Conservation (phyloP, 148 eudicot species). For the Heliosperma pusillum region DNA sequence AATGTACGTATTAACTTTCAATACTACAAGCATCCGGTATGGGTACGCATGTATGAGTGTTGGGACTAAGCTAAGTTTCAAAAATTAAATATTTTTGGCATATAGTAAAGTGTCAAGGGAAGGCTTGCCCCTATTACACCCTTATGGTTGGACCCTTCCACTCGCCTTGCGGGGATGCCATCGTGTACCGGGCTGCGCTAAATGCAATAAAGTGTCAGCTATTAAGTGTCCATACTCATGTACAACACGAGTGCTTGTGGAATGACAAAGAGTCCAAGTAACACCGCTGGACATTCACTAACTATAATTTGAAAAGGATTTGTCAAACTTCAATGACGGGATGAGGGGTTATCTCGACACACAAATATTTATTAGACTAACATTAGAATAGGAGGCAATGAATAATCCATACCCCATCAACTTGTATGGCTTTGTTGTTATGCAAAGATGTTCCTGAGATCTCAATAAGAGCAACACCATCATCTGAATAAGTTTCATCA, state of each 20-base stretch:
- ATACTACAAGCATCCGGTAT: neutral
- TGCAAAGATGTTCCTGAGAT: constrained; percentile 84
- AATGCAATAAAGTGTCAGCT: too few species aligned
- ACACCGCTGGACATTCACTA: neutral
- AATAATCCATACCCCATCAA: constrained; percentile 65
- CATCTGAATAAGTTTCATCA: constrained; percentile 85
- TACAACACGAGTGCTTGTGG: too few species aligned
- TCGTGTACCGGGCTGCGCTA: too few species aligned
- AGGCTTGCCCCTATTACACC: too few species aligned
- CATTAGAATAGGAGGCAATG: neutral
- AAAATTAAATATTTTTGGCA: too few species aligned
- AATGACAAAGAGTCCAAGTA: neutral
- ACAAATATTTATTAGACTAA: neutral
- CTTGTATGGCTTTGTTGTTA: constrained; percentile 82
- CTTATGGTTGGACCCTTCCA: too few species aligned
- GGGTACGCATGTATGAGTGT: too few species aligned
- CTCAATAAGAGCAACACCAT: constrained; percentile 68
- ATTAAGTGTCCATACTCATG: too few species aligned
- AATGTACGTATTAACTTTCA: neutral
- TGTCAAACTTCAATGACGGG: neutral
- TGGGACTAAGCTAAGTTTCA: too few species aligned
- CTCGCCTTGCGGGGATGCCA: too few species aligned
- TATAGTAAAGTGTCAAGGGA: too few species aligned
- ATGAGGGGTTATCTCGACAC: neutral
- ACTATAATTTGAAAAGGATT: neutral